A percentile compares a stretch with the other conserved stretches of the same genome.
Conservation (phyloP, 2,329 filamentous ascomycete genomes). For the Aspergillus sojae region DNA sequence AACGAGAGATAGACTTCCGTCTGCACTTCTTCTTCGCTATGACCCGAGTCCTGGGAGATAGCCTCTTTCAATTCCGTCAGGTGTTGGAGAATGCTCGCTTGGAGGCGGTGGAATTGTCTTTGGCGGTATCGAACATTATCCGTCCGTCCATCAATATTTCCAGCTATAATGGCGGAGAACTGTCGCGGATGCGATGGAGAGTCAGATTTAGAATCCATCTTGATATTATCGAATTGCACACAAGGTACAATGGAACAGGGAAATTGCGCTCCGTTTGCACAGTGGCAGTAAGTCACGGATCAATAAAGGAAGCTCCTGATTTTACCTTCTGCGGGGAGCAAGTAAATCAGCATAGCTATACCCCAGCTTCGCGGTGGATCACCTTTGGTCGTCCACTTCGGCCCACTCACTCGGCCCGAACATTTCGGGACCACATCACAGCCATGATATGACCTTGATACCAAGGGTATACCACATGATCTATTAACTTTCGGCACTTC, state of each 20-base stretch:
- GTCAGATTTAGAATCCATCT: neutral
- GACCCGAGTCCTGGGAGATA: constrained; percentile 33
- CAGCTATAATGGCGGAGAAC: constrained; percentile 32
- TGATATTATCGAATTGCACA: neutral
- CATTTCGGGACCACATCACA: constrained; percentile 2
- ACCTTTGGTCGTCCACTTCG: neutral
- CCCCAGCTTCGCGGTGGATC: neutral
- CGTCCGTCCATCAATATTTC: constrained; percentile 43
- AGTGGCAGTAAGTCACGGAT: too few relatives aligned
- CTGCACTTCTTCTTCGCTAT: constrained; percentile 36
- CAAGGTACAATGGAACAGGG: neutral
- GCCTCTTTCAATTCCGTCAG: constrained; percentile 34
- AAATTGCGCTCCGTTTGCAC: neutral
- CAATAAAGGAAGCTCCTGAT: neutral
- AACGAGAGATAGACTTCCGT: constrained; percentile 30
- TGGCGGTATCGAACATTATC: constrained; percentile 44
- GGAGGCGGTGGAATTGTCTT: constrained; percentile 42
- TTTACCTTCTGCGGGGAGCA: neutral
- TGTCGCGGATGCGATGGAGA: neutral
- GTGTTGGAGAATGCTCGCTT: constrained; percentile 32
- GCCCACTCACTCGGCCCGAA: neutral
- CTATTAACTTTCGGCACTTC: neutral
- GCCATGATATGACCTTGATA: neutral
- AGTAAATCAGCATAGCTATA: neutral
- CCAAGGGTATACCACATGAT: neutral